Conservation (phyloP, 2,329 filamentous ascomycete genomes). For the Gyromitra esculenta region DNA sequence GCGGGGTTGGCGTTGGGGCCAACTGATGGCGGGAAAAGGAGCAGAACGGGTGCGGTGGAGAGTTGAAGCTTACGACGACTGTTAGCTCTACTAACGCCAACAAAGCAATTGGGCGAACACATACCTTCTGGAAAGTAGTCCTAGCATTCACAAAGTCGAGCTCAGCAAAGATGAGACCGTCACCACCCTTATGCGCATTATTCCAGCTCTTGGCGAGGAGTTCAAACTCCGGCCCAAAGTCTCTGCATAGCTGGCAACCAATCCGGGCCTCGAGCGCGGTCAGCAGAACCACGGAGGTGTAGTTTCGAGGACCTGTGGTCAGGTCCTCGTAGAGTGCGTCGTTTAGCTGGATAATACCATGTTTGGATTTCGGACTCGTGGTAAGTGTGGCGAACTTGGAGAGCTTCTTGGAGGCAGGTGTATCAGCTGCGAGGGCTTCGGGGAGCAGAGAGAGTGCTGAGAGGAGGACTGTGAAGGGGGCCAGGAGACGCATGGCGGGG, state of each 20-base stretch:
- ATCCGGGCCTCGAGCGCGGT: conserved; percentile 86
- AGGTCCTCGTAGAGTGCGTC: conserved; percentile 79
- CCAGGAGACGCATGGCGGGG: conserved; percentile 50
- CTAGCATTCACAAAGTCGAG: conserved; percentile 89
- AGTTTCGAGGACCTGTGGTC: conserved; percentile 81
- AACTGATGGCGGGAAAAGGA: conserved; percentile 84
- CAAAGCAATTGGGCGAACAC: conserved; percentile 55
- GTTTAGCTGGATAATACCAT: conserved; percentile 69
- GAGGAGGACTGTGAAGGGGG: conserved; percentile 45
- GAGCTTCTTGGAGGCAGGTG: conserved; percentile 47
- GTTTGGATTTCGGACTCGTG: conserved; percentile 49
- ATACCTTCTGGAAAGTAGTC: conserved; percentile 84
- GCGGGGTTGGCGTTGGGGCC: conserved; percentile 80
- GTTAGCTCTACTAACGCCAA: conserved; percentile 28
- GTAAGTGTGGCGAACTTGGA: conserved; percentile 51
- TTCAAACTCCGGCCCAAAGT: conserved; percentile 96
- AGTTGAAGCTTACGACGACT: conserved; percentile 75
- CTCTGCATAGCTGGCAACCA: conserved; percentile 84
- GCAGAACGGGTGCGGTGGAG: conserved; percentile 89
- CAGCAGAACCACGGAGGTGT: conserved; percentile 81
- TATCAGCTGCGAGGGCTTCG: conserved; percentile 4
- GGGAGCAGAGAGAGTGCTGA: conserved; percentile 35
- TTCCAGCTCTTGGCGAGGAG: conserved; percentile 85
- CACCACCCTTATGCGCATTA: conserved; percentile 79
- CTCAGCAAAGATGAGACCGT: conserved; percentile 80